phyloP scores from a whole-genome alignment of 176 grass and related monocot species.

The Rhynchospora pubera region DNA sequence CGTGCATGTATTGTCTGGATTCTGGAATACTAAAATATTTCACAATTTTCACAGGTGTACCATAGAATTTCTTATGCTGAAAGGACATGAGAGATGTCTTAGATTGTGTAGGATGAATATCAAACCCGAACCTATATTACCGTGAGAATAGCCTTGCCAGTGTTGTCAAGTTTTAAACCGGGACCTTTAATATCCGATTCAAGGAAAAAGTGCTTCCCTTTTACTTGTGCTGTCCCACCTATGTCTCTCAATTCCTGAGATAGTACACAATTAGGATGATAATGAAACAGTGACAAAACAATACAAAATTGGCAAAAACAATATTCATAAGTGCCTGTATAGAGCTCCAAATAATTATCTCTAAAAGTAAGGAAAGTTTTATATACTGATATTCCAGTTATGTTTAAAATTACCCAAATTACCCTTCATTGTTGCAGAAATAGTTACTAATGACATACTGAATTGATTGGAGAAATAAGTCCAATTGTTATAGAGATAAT shows the following conservation, averaged over 20 bases:
- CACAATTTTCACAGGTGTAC: not conserved
- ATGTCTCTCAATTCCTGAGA: slow-evolving; percentile 82
- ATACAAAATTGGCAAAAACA: not conserved
- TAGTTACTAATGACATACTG: not conserved
- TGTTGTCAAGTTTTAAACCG: slow-evolving; percentile 85
- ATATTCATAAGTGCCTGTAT: not conserved
- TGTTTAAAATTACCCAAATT: not conserved
- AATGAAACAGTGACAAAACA: not conserved
- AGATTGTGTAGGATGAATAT: not conserved
- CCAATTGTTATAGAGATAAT: not conserved
- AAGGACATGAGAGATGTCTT: not conserved
- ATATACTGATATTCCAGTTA: not conserved
- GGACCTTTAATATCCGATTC: slow-evolving; percentile 90
- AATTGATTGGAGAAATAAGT: not conserved
- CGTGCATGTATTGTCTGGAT: not conserved
- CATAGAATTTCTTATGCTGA: not conserved
- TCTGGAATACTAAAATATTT: not conserved
- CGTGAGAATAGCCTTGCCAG: slow-evolving; percentile 85
- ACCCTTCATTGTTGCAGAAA: not conserved
- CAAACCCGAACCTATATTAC: slow-evolving; percentile 21
- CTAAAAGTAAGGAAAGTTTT: not conserved
- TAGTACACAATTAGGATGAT: slow-evolving; percentile 1
- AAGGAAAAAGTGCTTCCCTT: slow-evolving; percentile 94
- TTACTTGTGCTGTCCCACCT: slow-evolving; percentile 38
- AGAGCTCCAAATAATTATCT: not conserved